A percentile compares a stretch with the other conserved stretches of the same genome.
Conservation (phyloP, 495 filamentous ascomycete genomes). For the Penicillium flavigenum region DNA sequence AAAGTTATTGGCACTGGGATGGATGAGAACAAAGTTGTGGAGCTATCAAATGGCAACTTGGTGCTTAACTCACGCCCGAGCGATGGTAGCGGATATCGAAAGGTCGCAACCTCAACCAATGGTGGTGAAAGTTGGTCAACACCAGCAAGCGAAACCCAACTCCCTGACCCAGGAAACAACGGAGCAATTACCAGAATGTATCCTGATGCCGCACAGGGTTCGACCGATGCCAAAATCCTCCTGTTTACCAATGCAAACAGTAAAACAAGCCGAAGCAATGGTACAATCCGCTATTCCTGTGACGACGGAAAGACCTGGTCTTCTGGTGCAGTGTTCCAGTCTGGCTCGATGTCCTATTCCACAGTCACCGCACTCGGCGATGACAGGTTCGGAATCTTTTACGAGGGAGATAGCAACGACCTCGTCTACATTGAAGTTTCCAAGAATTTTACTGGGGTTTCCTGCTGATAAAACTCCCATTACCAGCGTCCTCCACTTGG, state of each 20-base stretch:
- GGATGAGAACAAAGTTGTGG: conserved; percentile 3
- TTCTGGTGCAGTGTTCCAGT: neutral
- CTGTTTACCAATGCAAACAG: conserved; percentile 2
- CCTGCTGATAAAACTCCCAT: neutral
- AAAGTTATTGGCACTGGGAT: neutral
- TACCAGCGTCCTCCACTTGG: no score
- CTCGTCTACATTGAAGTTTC: neutral
- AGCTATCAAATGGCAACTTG: neutral
- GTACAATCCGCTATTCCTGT: neutral
- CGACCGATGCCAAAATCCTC: neutral
- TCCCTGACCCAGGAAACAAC: conserved; percentile 1
- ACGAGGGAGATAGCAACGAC: neutral
- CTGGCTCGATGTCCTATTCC: neutral
- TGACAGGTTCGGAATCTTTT: neutral
- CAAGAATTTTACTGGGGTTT: neutral
- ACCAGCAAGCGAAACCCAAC: neutral
- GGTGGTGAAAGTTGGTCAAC: neutral
- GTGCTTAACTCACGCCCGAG: neutral
- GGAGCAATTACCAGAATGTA: neutral
- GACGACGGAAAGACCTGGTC: neutral
- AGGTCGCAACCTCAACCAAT: neutral
- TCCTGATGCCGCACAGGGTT: neutral
- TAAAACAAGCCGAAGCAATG: neutral
- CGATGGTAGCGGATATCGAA: conserved; percentile 1
- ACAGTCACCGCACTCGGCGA: neutral